Evolutionary conservation across 2,329 filamentous ascomycete species (phyloP), one percentile per base, ranked within the genome.

Genomic region (Colletotrichum scovillei): DNA sequence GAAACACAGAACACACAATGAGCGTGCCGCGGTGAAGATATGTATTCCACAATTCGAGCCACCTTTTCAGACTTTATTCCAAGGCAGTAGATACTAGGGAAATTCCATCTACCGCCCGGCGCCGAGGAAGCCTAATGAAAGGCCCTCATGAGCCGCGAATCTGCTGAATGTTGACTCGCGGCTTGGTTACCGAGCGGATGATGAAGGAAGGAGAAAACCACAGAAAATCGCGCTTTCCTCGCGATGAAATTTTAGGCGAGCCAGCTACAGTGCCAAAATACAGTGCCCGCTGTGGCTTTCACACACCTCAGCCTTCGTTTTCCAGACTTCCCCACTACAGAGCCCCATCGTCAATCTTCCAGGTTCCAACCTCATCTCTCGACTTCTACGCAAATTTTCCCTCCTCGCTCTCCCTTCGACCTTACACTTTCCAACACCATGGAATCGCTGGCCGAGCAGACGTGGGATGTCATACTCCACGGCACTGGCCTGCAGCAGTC

Each of bases 1-100:
- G 3, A 22, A 16, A 63, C 28, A 53, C n/a, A 19, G 22, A 19
- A 16, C 26, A 16, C 38, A 22, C 49, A 28, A 12, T 38, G 46
- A 42, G 22, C n/a, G 28, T 56, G 14, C 11, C 5, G 11, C 24
- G 4, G 30, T 56, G 35, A 63, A 67, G 64, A 78, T 78, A 86
- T 94, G 92, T 94, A 89, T 91, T 74, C 92, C 89, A 91, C 91
- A 91, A 91, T 92, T 94, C 93, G 93, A 95, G 92, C 93, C 88
- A 91, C 92, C 91, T 91, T 91, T 90, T 94, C 93, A 94, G 87
- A 87, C 82, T 84, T 84, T 84, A 92, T 90, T 95, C 92, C 89
- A 93, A 92, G 92, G 92, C 91, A 94, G 93, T 92, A 95, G 93
- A 95, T 95, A 95, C 93, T 92, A 92, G 92, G 90, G 88, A 92